Conservation (phyloP, 257 asterid genomes). For the Salvia hispanica region DNA sequence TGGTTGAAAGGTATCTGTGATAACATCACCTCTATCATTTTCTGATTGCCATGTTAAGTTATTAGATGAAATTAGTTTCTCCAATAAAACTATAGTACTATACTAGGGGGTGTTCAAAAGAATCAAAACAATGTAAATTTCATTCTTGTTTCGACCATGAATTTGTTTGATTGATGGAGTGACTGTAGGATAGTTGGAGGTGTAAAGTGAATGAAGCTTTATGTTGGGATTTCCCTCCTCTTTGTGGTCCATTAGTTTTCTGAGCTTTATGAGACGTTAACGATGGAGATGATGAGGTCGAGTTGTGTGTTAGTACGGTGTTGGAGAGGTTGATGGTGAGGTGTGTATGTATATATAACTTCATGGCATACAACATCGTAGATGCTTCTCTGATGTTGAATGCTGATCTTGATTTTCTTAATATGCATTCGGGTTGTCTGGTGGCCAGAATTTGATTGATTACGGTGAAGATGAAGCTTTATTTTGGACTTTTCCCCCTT, state of each 20-base stretch:
- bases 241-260: neutral
- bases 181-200: neutral
- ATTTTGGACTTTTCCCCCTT: neutral
- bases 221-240: neutral
- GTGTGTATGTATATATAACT: no score
- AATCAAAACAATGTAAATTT: neutral
- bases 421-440: no score
- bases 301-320: neutral
- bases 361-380: no score
- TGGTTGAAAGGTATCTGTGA: neutral
- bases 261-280: neutral
- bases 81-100: neutral
- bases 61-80: conserved; percentile 1
- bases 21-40: no score
- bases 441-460: neutral
- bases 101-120: neutral
- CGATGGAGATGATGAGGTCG: neutral
- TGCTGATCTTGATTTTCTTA: no score
- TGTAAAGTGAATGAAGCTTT: conserved; percentile 14
- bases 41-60: neutral
- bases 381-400: no score
- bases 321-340: neutral
- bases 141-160: neutral
- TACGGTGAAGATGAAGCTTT: neutral
- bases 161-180: neutral